A percentile compares a stretch with the other conserved stretches of the same genome.
phyloP scores from a whole-genome alignment of 208 protist genomes.

The Kentomonas sorsogonicus region DNA sequence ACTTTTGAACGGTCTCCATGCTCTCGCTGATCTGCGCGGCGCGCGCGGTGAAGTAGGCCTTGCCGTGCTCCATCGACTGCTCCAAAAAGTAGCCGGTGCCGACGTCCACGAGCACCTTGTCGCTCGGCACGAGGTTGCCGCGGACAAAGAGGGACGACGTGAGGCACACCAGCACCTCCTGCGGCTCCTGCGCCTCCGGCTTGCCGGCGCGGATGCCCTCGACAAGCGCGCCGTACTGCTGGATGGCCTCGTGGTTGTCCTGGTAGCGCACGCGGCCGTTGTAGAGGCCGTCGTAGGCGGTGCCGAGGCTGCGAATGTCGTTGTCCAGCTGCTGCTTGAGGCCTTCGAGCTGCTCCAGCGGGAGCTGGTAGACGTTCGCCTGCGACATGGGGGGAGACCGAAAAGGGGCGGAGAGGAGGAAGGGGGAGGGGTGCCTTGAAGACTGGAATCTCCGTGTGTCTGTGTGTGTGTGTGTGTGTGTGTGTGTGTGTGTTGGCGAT shows the following conservation, averaged over 20 bases:
- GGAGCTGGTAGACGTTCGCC: slow-evolving; percentile 57
- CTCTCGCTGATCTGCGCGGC: slow-evolving; percentile 77
- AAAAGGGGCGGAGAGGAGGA: too few relatives aligned
- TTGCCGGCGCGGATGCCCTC: slow-evolving; percentile 6
- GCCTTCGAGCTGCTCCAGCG: slow-evolving; percentile 82
- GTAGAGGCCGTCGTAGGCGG: slow-evolving; percentile 76
- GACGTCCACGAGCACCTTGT: slow-evolving; percentile 79
- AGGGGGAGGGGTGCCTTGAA: too few relatives aligned
- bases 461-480: too few relatives aligned
- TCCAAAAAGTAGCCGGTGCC: slow-evolving; percentile 86
- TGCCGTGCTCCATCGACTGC: slow-evolving; percentile 61
- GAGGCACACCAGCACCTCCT: slow-evolving; percentile 78
- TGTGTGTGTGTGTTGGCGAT: too few relatives aligned
- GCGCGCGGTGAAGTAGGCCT: slow-evolving; percentile 63
- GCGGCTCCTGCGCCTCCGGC: slow-evolving; percentile 15
- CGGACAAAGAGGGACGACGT: slow-evolving; percentile 75
- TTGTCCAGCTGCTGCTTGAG: slow-evolving; percentile 82
- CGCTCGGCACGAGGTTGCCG: slow-evolving; percentile 57
- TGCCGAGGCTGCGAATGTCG: slow-evolving; percentile 66
- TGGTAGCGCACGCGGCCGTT: slow-evolving; percentile 67
- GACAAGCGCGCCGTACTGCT: slow-evolving; percentile 58
- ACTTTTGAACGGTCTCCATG: slow-evolving; percentile 72
- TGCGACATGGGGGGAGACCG: too few relatives aligned
- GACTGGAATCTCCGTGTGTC: too few relatives aligned
- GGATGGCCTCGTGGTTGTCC: slow-evolving; percentile 67